Evolutionary conservation across 2,329 filamentous ascomycete genomes (phyloP).

Genomic region (Achaetomium macrosporum): DNA sequence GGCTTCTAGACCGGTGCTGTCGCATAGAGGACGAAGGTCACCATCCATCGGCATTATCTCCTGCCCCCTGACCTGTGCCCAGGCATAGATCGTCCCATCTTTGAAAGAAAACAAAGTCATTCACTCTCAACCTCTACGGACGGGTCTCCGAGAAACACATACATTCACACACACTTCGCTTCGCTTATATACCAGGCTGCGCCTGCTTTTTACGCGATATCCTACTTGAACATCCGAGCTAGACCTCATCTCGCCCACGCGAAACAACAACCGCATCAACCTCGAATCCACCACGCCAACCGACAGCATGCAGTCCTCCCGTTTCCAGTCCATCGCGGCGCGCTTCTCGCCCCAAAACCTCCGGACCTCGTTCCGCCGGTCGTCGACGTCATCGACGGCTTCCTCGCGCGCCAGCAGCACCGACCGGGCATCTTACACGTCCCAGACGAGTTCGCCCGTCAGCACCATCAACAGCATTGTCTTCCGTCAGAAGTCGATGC

Average conservation of each 20-base stretch:
- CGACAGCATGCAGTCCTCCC: slow-evolving; percentile 41
- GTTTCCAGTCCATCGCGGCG: slow-evolving; percentile 45
- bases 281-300: slow-evolving; percentile 4
- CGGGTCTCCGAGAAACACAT: neutral
- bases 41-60: slow-evolving; percentile 2
- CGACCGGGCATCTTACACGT: slow-evolving; percentile 38
- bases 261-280: slow-evolving; percentile 5
- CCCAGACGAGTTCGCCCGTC: slow-evolving; percentile 40
- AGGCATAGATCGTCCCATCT: slow-evolving; percentile 20
- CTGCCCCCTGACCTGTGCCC: slow-evolving; percentile 14
- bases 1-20: slow-evolving; percentile 3
- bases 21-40: slow-evolving; percentile 4
- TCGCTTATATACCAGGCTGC: slow-evolving; percentile 12
- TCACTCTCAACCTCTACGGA: slow-evolving; percentile 9
- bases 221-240: slow-evolving; percentile 3
- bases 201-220: slow-evolving; percentile 7
- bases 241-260: slow-evolving; percentile 1
- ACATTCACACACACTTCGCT: neutral
- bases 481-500: slow-evolving; percentile 48
- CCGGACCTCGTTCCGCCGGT: slow-evolving; percentile 49
- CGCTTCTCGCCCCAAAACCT: slow-evolving; percentile 47
- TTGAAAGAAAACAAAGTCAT: slow-evolving; percentile 6
- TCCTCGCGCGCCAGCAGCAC: slow-evolving; percentile 38
- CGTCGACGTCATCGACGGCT: slow-evolving; percentile 35
- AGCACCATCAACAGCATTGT: slow-evolving; percentile 54